Base-by-base conservation (phyloP, 805 yeast species). In the Ogataea trehaloabstinens region DNA sequence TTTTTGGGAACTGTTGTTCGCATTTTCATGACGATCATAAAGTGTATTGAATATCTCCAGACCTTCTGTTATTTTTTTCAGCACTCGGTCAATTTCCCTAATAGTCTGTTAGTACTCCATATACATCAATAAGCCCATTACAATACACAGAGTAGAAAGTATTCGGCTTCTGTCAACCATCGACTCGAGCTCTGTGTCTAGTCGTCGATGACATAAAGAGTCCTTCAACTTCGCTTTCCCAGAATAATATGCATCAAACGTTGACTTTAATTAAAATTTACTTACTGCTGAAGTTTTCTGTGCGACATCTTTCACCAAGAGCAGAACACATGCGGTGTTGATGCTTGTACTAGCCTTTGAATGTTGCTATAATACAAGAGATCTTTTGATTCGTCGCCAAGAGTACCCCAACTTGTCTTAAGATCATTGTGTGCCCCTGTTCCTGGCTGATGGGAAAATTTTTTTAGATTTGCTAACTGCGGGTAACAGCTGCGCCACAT, bases 11-110 rank as follows among this genome's bases (percentile, higher is more conserved):
- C 70, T 61, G 45, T 71, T 66, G 34, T 71, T 74, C 12, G 77
- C 64, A 31, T 66, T 64, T 56, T 71, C 66, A 35, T 76, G 71
- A 51, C 80, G 71, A 25, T 77, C 81, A 49, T 77, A 72, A 30
- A 74, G 69, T 22, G 70, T 78, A 50, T 78, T 76, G 48, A 78
- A 78, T 36, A 68, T 66, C 38, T 68, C 70, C 34, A 78, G 59
- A 15, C 84, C 84, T 54, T 78, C 84, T 28, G 68, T 57, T 38
- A 78, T 76, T 60, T 76, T 77, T 56, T 78, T 78, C 64, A 76
- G 75, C 53, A 77, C 76, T 46, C 78, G 77, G 58, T 78, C 84
- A 58, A 78, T 74, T 65, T 78, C 84, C 60, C 69, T 64, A 24
- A 19, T 17, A 12, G 27, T 30, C 15, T 20, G 48, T 45, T 45